Evolutionary conservation across 352 stramenopile species (phyloP), one percentile per base, ranked within the genome.

Genomic region (Pythium aquatile): DNA sequence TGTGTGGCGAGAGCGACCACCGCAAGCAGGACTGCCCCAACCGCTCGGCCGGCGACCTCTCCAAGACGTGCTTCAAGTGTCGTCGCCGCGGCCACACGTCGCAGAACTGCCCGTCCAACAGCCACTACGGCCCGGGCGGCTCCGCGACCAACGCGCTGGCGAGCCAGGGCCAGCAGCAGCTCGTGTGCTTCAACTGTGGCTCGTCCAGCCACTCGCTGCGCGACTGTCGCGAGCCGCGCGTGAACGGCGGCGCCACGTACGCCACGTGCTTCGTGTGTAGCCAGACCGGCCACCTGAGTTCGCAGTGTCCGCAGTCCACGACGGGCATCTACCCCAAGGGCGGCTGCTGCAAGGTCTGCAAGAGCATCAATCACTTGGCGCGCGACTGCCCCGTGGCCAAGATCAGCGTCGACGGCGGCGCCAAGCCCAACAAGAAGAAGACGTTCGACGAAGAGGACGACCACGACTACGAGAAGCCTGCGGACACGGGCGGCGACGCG

Each of bases 121-220:
- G 52, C 33, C 30, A 46, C 49, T 62, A 72, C 46, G 66, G 57
- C 28, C 44, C 44, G 8, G 44, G 44, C 44, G 44, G 44, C 44
- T 51, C 30, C 44, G 44, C 44, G 44, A 62, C n/a, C 10, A 69
- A 65, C 48, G 64, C 44, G 35, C 56, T 69, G 10, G 56, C 52
- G 49, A 63, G 42, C 46, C 63, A 39, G 47, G 55, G 28, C 28
- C 57, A 54, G 35, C 58, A 48, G 56, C 65, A 74, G 55, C 73
- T 83, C 20, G 75, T 96, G 30, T 97, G 90, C 60, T 97, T 94
- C 73, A 96, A 96, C 74, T 97, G 90, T 54, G 90, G 90, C 37
- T 81, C 76, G 3, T 62, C 57, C 29, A 72, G 81, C 58, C 90
- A 97, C 70, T 71, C 71, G 28, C 70, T 96, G 37, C 76, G 82